Evolutionary conservation across 1,139 yeast genomes (phyloP).

Genomic region (Lodderomyces parapsilosis): DNA sequence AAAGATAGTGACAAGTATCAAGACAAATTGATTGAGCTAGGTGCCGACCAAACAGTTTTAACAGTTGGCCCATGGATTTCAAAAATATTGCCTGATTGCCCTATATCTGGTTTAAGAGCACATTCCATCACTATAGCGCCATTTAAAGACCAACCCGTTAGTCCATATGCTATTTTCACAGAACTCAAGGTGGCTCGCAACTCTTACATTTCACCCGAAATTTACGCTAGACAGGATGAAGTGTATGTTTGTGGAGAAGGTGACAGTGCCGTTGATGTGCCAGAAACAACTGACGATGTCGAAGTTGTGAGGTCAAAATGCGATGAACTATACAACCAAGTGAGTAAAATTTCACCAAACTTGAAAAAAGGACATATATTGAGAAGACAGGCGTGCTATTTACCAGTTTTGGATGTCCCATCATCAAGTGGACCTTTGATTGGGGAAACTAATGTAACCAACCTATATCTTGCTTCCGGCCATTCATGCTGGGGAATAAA

Average conservation of each 20-base stretch:
- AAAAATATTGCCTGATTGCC: slow-evolving; percentile 83
- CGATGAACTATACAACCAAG: slow-evolving; percentile 81
- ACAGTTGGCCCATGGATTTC: slow-evolving; percentile 98
- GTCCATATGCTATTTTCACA: slow-evolving; percentile 93
- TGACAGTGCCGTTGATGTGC: slow-evolving; percentile 84
- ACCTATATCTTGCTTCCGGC: slow-evolving; percentile 81
- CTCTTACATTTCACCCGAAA: slow-evolving; percentile 82
- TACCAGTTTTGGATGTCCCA: slow-evolving; percentile 92
- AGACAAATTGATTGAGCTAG: slow-evolving; percentile 35
- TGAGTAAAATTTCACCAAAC: slow-evolving; percentile 72
- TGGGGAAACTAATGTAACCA: slow-evolving; percentile 86
- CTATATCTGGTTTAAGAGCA: slow-evolving; percentile 88
- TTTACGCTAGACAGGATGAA: slow-evolving; percentile 93
- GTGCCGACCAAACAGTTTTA: slow-evolving; percentile 76
- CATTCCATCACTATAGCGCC: slow-evolving; percentile 94
- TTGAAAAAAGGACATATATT: slow-evolving; percentile 73
- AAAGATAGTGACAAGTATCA: slow-evolving; percentile 28
- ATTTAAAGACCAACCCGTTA: slow-evolving; percentile 61
- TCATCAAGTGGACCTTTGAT: slow-evolving; percentile 90
- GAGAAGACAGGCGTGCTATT: slow-evolving; percentile 90
- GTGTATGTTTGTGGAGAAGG: slow-evolving; percentile 98
- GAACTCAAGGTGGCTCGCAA: slow-evolving; percentile 70
- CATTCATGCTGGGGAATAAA: slow-evolving; percentile 99
- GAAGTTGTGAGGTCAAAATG: slow-evolving; percentile 86
- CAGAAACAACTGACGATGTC: slow-evolving; percentile 92